phyloP scores from a whole-genome alignment of 495 filamentous ascomycete species.

The Sabuloglossum arenarium region DNA sequence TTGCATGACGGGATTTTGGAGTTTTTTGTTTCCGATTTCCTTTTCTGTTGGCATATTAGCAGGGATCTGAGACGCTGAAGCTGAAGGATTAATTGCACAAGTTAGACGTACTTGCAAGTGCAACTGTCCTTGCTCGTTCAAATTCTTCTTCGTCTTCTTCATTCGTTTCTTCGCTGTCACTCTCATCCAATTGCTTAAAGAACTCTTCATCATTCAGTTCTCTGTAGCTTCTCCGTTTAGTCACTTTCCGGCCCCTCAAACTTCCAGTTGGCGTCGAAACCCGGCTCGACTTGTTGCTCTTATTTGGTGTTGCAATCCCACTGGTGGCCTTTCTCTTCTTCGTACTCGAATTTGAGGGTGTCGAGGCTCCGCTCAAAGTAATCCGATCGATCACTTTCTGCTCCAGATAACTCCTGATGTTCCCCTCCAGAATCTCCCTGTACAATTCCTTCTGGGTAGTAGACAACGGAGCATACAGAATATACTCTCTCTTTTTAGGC shows the following conservation, averaged over 20 bases:
- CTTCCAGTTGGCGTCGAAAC: conserved; percentile 44
- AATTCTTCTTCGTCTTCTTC: conserved; percentile 38
- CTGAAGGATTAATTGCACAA: neutral
- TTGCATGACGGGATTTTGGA: conserved; percentile 89
- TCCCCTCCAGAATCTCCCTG: conserved; percentile 59
- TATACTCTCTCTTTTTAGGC: conserved; percentile 93
- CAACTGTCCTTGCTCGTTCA: conserved; percentile 47
- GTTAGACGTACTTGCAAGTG: conserved; percentile 45
- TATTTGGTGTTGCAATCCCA: conserved; percentile 25
- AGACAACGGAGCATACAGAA: conserved; percentile 79
- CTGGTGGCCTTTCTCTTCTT: conserved; percentile 32
- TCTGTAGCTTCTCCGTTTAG: conserved; percentile 43
- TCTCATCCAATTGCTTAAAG: conserved; percentile 37
- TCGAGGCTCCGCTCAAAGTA: conserved; percentile 12
- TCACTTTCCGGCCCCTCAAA: conserved; percentile 22
- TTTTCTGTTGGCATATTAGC: conserved; percentile 26
- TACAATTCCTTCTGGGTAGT: conserved; percentile 79
- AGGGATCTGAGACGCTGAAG: conserved; percentile 5
- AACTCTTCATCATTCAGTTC: conserved; percentile 59
- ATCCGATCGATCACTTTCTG: conserved; percentile 54
- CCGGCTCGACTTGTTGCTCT: conserved; percentile 53
- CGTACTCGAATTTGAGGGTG: conserved; percentile 16
- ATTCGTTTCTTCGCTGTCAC: conserved; percentile 27
- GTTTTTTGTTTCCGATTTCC: conserved; percentile 76
- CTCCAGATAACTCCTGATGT: conserved; percentile 63